Base-by-base conservation (phyloP, 2,329 filamentous ascomycete species). In the Calonectria hongkongensis region DNA sequence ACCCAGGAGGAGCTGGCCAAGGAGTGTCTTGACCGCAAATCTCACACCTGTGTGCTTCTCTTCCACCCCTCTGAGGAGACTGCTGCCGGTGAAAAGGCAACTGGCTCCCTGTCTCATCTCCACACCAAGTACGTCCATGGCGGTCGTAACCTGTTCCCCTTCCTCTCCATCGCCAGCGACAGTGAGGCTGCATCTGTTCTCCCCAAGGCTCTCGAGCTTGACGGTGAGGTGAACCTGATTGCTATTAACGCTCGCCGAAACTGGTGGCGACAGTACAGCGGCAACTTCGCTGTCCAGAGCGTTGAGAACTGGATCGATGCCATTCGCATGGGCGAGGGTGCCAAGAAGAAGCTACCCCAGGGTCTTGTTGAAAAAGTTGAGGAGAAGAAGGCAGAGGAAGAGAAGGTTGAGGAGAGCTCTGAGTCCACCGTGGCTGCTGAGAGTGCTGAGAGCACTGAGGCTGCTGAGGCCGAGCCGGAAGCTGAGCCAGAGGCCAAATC, bases 301-400 rank as follows among this genome's bases (percentile, higher is more conserved):
- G 86, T 99, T 36, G 95, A 98, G 85, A 86, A 87, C 74, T 99
- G 96, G 95, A 91, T 99, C 72, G 97, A 99, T 80, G 89, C 91
- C n/a, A 95, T 98, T 74, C 92, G 95, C 45, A 89, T 99, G 88
- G 95, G 96, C 66, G 96, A 98, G 81, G 94, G 95, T 2, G 86
- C 89, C 72, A 98, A 96, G 88, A 89, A 92, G 79, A 94, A 92
- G 85, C 83, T 97, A 50, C 94, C 94, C 0, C 89, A 90, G 71
- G 89, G 88, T 2, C 79, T 94, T 51, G 81, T 86, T 18, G 83
- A 85, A 66, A 79, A 82, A 13, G 83, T 15, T 3, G 69, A 71
- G 15, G 72, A 72, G 60, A 63, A 71, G 15, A 73, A 72, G 60
- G 76, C 78, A 0, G 78, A 80, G 51, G 50, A 43, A 18, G 74